Evolutionary conservation across 345 rosid genomes (phyloP), one percentile per base, ranked within the genome.

Genomic region (Lepidium sativum): DNA sequence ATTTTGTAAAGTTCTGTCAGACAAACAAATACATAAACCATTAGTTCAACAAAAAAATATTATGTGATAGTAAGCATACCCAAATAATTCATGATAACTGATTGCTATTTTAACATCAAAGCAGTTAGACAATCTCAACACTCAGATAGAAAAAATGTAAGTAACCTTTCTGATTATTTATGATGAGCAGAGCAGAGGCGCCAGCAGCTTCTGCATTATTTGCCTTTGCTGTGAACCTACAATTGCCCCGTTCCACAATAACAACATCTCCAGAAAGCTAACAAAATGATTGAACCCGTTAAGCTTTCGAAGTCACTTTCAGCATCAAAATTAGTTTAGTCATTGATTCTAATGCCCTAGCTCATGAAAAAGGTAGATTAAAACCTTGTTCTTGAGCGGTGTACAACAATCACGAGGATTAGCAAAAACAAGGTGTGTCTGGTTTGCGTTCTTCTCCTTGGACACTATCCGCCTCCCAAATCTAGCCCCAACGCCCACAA

Each of bases 401-500:
- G 72, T 63, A 73, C 99, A 95, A 78, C 83, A 88, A 80, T 95
- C 91, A 13, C 80, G 91, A 66, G 97, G 99, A 51, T 91, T 80
- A 20, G 99, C 84, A 57, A 82, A 85, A 60, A 78, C 74, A 77
- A 95, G 88, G 53, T 35, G 91, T 42, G 76, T 77, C 56, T 74
- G 92, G 68, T 91, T 76, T 9, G 99, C 97, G 58, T 88, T 86
- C 79, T 91, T 95, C 87, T 91, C 99, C 85, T 90, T 88, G 1
- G 97, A 84, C 33, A 84, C 95, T 56, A 95, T 91, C 15, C 82
- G 59, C 35, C 74, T 76, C 55, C 99, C 99, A 39, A 95, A 95
- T 78, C 99, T 81, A 54, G 99, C 97, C 34, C 97, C 97, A 4
- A 95, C 96, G 1, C 99, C 99, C 11, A 95, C 99, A 74, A 83